phyloP scores from a whole-genome alignment of 2,329 filamentous ascomycete genomes.

The Plectosphaerella cucumerina region DNA sequence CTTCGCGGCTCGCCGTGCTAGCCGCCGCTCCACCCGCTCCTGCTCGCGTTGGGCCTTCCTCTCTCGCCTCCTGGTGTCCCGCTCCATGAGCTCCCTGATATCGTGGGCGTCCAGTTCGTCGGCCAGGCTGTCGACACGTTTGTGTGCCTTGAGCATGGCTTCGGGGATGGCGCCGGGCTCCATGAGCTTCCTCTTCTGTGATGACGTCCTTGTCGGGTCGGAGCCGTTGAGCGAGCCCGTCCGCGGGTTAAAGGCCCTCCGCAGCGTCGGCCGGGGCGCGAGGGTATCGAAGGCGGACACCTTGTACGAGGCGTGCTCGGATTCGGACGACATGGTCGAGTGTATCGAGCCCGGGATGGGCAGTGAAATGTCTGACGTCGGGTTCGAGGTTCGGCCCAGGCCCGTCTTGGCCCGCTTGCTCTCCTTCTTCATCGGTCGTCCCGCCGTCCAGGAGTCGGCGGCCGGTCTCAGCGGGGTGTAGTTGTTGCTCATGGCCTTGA shows the following conservation, averaged over 20 bases:
- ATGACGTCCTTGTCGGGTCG: conserved; percentile 42
- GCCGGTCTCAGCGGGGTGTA: conserved; percentile 62
- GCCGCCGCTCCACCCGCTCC: conserved; percentile 59
- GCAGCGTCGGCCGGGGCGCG: conserved; percentile 78
- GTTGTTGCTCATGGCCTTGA: conserved; percentile 75
- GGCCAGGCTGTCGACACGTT: conserved; percentile 67
- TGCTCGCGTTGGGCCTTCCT: conserved; percentile 66
- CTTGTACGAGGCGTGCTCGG: conserved; percentile 73
- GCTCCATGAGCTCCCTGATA: conserved; percentile 82
- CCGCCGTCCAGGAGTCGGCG: conserved; percentile 53
- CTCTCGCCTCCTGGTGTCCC: conserved; percentile 77
- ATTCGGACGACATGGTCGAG: conserved; percentile 71
- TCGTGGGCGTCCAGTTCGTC: conserved; percentile 83
- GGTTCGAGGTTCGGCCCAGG: conserved; percentile 34
- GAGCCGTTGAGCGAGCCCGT: conserved; percentile 42
- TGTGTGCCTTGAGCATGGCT: conserved; percentile 55
- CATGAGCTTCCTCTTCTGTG: conserved; percentile 47
- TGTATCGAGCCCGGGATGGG: conserved; percentile 70
- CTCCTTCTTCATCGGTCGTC: conserved; percentile 57
- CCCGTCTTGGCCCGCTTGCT: conserved; percentile 61
- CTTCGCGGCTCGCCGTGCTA: conserved; percentile 65
- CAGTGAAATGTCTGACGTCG: conserved; percentile 69
- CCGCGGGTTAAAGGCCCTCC: conserved; percentile 64
- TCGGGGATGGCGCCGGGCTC: conserved; percentile 54
- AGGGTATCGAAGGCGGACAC: conserved; percentile 78